phyloP scores from a whole-genome alignment of 805 yeast genomes.

The Ascoidea tarda region DNA sequence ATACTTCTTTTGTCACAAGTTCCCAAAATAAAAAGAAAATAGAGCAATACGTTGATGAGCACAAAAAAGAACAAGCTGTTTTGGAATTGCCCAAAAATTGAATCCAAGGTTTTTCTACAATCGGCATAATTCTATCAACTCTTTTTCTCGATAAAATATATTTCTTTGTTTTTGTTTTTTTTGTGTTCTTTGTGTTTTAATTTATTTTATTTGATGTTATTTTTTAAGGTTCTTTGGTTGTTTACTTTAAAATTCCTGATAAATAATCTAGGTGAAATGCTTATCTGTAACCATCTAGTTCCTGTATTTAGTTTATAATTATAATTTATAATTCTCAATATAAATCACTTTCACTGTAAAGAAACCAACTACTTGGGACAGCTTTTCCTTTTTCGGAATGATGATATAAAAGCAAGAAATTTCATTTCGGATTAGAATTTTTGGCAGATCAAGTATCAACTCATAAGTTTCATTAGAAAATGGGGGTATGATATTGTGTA shows the following conservation, averaged over 20 bases:
- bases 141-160: background rate
- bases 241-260: background rate
- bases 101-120: background rate
- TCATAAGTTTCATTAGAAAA: background rate
- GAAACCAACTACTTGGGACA: no score
- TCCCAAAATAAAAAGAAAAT: constrained; percentile 17
- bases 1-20: constrained; percentile 7
- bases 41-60: constrained; percentile 10
- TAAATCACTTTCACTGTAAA: no score
- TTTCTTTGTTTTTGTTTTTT: background rate
- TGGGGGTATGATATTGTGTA: background rate
- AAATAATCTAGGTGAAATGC: no score
- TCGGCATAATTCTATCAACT: background rate
- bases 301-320: no score
- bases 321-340: no score
- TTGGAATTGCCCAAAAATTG: constrained; percentile 1
- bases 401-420: no score
- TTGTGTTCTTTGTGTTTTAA: background rate
- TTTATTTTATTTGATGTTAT: background rate
- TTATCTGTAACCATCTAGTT: no score
- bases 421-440: no score
- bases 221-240: background rate
- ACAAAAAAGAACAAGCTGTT: constrained; percentile 4
- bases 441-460: no score
- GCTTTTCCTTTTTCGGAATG: no score